Percentiles rank a stretch among this genome's conserved stretches.
Conservation (phyloP, 805 yeast species). For the Metschnikowia dekortorum region DNA sequence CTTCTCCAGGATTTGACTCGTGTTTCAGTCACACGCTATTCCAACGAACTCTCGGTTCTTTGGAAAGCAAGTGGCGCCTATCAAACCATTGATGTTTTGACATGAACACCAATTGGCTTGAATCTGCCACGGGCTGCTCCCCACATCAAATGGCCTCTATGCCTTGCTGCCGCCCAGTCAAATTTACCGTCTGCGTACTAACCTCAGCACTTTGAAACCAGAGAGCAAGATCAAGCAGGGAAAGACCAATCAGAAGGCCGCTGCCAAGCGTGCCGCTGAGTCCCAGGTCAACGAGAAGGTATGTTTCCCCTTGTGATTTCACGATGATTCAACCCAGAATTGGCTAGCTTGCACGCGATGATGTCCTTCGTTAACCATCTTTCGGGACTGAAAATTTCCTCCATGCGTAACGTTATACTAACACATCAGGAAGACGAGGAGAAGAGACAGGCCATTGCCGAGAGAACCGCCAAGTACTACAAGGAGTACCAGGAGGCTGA, state of each 20-base stretch:
- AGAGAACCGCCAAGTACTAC: conserved; percentile 96
- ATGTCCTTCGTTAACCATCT: conserved; percentile 79
- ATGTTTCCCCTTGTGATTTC: conserved; percentile 48
- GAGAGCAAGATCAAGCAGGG: conserved; percentile 83
- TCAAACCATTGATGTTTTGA: background rate
- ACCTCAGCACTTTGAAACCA: conserved; percentile 55
- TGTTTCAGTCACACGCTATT: conserved; percentile 20
- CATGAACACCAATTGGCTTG: background rate
- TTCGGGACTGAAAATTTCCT: conserved; percentile 67
- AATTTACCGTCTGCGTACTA: background rate
- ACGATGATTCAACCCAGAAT: conserved; percentile 49
- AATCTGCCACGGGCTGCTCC: background rate
- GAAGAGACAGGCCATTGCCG: conserved; percentile 68
- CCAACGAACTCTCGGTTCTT: conserved; percentile 6
- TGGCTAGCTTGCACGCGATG: conserved; percentile 67
- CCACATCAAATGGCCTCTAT: background rate
- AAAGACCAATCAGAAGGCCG: conserved; percentile 71
- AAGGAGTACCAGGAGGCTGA: conserved; percentile 91
- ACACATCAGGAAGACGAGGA: conserved; percentile 38
- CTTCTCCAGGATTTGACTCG: conserved; percentile 12
- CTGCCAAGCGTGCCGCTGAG: conserved; percentile 76
- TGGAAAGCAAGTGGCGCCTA: conserved; percentile 13
- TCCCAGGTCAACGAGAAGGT: conserved; percentile 75
- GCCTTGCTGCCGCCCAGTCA: no score
- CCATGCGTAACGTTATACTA: background rate